Evolutionary conservation across 129 eudicot genomes (phyloP).

Genomic region (Ambrosia trifida): DNA sequence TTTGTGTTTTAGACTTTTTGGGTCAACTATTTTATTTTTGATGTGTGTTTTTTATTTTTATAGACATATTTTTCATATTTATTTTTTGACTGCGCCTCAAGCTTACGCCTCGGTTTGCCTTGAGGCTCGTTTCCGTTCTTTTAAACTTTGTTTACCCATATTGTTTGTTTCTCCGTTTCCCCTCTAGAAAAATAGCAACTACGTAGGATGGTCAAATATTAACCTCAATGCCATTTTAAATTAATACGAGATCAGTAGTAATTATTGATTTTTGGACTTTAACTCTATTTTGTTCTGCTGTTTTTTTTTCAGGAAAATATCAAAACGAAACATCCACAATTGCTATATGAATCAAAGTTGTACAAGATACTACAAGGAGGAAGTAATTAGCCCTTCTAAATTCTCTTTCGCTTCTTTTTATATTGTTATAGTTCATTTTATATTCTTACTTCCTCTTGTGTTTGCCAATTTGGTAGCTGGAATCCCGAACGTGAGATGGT

Average conservation of each 20-base stretch:
- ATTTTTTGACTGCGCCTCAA: too few species aligned
- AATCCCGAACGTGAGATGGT: constrained; percentile 91
- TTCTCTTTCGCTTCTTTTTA: constrained; percentile 6
- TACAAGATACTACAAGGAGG: constrained; percentile 98
- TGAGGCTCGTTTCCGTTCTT: too few species aligned
- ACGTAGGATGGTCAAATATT: background rate
- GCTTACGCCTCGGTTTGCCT: too few species aligned
- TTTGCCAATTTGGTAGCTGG: constrained; percentile 65
- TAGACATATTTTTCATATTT: too few species aligned
- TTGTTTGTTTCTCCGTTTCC: too few species aligned
- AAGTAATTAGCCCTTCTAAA: constrained; percentile 53
- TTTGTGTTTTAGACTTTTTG: too few species aligned
- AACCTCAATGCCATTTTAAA: background rate
- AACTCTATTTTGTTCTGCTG: background rate
- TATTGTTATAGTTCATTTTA: background rate
- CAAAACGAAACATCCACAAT: constrained; percentile 94
- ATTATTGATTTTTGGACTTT: background rate
- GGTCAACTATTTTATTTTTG: too few species aligned
- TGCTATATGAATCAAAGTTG: constrained; percentile 86
- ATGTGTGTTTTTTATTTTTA: too few species aligned
- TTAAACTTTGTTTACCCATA: too few species aligned
- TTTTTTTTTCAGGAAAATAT: constrained; percentile 75
- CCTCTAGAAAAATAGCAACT: too few species aligned
- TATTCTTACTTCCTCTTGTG: constrained; percentile 32
- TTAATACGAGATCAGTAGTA: constrained; percentile 1